A percentile compares a stretch with the other conserved stretches of the same genome.
These are phyloP conservation scores for Hibiscus trionum DNA, from an alignment of 345 rosid genomes.

Conservation along the genomic window DNA sequence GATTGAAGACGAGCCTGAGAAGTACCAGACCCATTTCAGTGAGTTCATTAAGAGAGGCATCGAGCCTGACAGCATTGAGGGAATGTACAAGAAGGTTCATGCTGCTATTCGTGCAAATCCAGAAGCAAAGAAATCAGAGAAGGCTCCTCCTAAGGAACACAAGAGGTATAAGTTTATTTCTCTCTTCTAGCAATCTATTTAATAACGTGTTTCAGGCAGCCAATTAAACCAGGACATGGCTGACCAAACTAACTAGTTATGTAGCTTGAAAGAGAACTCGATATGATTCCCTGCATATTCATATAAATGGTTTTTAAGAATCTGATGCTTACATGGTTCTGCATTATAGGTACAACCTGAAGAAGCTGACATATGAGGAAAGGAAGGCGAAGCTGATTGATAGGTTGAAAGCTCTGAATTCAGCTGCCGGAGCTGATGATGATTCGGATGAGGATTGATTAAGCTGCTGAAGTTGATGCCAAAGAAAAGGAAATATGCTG, in stretches of 20 bases:
- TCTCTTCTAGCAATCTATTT: background rate
- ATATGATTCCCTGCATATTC: background rate
- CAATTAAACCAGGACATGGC: background rate
- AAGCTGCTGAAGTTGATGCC: too few relatives aligned
- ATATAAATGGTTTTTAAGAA: background rate
- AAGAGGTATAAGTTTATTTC: constrained; percentile 36
- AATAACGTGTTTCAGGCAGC: background rate
- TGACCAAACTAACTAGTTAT: background rate
- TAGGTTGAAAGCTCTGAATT: constrained; percentile 38
- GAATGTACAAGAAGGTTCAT: constrained; percentile 60
- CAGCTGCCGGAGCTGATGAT: too few relatives aligned
- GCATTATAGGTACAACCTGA: constrained; percentile 31
- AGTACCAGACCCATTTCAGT: constrained; percentile 57
- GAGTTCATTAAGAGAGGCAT: constrained; percentile 46
- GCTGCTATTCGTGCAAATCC: constrained; percentile 71
- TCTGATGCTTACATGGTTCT: background rate
- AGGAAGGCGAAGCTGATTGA: constrained; percentile 39
- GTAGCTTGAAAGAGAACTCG: background rate
- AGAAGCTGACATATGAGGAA: constrained; percentile 48
- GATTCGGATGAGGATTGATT: too few relatives aligned
- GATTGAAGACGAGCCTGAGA: constrained; percentile 66
- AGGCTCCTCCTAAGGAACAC: constrained; percentile 47
- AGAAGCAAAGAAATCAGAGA: constrained; percentile 36
- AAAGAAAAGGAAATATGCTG: too few relatives aligned
- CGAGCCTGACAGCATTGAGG: constrained; percentile 51